Evolutionary conservation across 2,329 filamentous ascomycete genomes (phyloP), one percentile per base, ranked within the genome.

Genomic region (Aspergillus candidus): DNA sequence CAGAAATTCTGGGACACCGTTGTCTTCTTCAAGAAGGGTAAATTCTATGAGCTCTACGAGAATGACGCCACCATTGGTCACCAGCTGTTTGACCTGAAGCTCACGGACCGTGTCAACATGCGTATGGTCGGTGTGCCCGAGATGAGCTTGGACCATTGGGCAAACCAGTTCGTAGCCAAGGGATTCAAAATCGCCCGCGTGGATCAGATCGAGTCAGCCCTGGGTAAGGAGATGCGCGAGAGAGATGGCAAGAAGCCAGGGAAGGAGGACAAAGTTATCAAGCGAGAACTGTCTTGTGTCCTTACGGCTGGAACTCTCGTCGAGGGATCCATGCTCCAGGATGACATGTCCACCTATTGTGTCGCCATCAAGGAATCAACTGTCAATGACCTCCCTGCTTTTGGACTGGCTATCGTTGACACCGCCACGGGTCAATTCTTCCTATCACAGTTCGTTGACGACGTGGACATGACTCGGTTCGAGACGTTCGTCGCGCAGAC

Each of bases 1-100:
- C 86, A 90, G 66, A 96, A 96, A 57, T 87, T 94, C 53, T 97
- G 88, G 86, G 89, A 96, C 54, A 96, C 90, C 0, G 84, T 98
- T 36, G 91, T 98, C 12, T 98, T 98, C 70, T 98, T 98, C 82
- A 98, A 97, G 69, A 98, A 98, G 74, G 93, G 93, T 59, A 98
- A 98, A 59, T 98, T 98, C 68, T 98, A 96, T 62, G 93, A 98
- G 64, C 76, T 98, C 0, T 98, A 97, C 60, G 93, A 98, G 65
- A 95, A 96, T 48, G 93, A 98, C 67, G 93, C 93, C 4, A 95
- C 91, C 0, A 84, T 97, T 44, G 93, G 93, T 4, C 90, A 98
- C 62, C 93, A 97, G 64, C 75, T 96, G 12, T 98, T 98, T 57
- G 93, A 98, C 65, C 77, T 98, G 44, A 98, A 98, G 71, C 83